Evolutionary conservation across 192 early-diverging fungal species (phyloP), one percentile per base, ranked within the genome.

Genomic region (Coemansia sp.): DNA sequence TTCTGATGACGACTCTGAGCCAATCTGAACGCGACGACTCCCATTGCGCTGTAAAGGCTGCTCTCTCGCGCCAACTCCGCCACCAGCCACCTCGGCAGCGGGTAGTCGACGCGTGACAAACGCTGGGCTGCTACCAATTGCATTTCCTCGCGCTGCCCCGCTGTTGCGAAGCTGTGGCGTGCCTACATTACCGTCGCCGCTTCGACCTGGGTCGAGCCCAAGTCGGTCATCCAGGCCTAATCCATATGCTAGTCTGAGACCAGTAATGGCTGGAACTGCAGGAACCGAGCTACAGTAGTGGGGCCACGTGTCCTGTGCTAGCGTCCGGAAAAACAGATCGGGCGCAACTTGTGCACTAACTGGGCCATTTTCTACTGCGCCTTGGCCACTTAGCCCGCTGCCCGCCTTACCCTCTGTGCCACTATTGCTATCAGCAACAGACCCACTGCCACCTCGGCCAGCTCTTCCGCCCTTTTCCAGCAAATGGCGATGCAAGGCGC

Each of bases 271-370:
- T 4, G 78, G 62, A 53, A 66, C 65, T 7, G 73, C 65, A 1
- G 78, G 66, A 13, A 63, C 73, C 5, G 78, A 73, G 37, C 66
- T 75, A 56, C 78, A 81, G 63, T 81, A 81, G 55, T 81, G 78
- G 10, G 78, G 78, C 78, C 78, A 81, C 38, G 78, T 68, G 36
- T 81, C 78, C 36, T 75, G 73, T 14, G 77, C 79, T 43, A 82
- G 62, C 13, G 74, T 69, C 33, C 53, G 64, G 62, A 76, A 82
- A 58, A 82, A 82, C 35, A 73, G 63, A 50, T 82, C 74, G 0
- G 75, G 79, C 10, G 79, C 64, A 45, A 82, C 59, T 9, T 20
- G 48, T 8, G 63, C 43, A 35, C 46, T 36, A 1, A 33, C 39
- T 16, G 34, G 26, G 42, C 39, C 45, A 36, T 40, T n/a, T 0